A percentile compares a stretch with the other conserved stretches of the same genome.
Evolutionary conservation across 352 stramenopile species (phyloP).

Genomic region (Phytophthora nicotianae): DNA sequence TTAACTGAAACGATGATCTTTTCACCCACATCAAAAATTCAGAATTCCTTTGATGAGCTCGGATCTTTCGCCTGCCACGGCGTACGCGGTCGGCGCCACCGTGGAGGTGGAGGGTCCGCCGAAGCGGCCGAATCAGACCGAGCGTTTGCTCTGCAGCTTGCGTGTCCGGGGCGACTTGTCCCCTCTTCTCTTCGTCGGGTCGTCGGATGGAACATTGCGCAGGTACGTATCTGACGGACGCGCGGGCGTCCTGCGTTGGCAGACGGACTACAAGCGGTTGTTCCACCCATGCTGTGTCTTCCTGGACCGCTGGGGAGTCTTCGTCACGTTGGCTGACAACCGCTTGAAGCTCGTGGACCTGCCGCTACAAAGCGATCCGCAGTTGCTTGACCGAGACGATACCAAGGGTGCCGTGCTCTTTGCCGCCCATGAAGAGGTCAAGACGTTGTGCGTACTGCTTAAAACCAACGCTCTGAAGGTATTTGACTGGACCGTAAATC

Average conservation of each 20-base stretch:
- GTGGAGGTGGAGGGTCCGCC: slow-evolving; percentile 62
- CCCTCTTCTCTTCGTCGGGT: slow-evolving; percentile 62
- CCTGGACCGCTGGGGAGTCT: slow-evolving; percentile 75
- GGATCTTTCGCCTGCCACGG: slow-evolving; percentile 3
- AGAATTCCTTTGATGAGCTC: slow-evolving; percentile 12
- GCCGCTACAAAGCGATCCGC: slow-evolving; percentile 56
- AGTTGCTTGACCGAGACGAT: slow-evolving; percentile 59
- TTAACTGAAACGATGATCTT: slow-evolving; percentile 3
- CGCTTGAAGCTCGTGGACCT: slow-evolving; percentile 68
- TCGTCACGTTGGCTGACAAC: slow-evolving; percentile 56
- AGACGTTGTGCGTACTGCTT: slow-evolving; percentile 54
- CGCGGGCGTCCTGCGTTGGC: slow-evolving; percentile 44
- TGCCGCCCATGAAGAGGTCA: slow-evolving; percentile 57
- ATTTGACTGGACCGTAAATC: slow-evolving; percentile 76
- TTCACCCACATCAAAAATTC: not conserved
- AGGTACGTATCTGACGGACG: slow-evolving; percentile 49
- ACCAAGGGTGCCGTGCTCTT: slow-evolving; percentile 65
- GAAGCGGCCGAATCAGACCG: slow-evolving; percentile 61
- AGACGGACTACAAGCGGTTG: slow-evolving; percentile 66
- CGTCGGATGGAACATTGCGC: slow-evolving; percentile 63
- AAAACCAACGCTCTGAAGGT: slow-evolving; percentile 73
- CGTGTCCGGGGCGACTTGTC: slow-evolving; percentile 42
- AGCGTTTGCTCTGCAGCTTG: slow-evolving; percentile 50
- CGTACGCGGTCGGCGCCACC: slow-evolving; percentile 46
- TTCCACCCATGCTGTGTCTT: slow-evolving; percentile 59